These are phyloP conservation scores for Fusarium sp. DNA, from an alignment of 2,329 filamentous ascomycete species.

Conservation along the genomic window DNA sequence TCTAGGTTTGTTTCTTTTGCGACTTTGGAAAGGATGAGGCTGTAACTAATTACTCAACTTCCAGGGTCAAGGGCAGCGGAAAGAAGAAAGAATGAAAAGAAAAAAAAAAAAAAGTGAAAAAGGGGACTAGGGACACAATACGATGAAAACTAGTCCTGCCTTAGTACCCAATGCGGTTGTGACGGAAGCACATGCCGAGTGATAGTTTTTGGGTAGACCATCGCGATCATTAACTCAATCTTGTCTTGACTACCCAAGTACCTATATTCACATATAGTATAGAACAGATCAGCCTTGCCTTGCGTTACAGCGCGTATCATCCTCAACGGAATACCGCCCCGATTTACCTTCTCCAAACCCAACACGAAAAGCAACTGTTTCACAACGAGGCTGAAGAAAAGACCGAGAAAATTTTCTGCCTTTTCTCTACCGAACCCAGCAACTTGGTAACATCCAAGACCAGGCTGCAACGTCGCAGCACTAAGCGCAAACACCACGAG, in stretches of 20 bases:
- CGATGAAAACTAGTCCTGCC: neutral
- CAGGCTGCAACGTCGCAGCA: constrained; percentile 21
- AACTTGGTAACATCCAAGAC: constrained; percentile 16
- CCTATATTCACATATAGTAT: neutral
- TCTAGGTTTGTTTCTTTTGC: constrained; percentile 15
- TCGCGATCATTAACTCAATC: neutral
- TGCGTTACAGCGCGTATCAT: neutral
- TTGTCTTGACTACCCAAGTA: neutral
- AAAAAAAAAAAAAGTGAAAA: neutral
- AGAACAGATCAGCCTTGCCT: neutral
- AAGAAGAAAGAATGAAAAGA: neutral
- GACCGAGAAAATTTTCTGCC: neutral
- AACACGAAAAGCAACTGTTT: neutral
- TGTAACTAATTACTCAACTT: neutral
- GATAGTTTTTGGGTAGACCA: neutral
- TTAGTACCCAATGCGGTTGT: neutral
- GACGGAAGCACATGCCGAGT: neutral
- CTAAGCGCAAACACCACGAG: constrained; percentile 10
- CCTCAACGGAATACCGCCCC: neutral
- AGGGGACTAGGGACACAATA: constrained; percentile 5
- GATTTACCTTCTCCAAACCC: neutral
- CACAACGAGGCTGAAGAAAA: constrained; percentile 27
- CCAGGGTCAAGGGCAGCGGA: neutral
- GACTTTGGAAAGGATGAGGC: neutral
- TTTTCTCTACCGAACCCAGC: constrained; percentile 14